These are phyloP conservation scores for Elsinoe batatas DNA, from an alignment of 2,329 filamentous ascomycete species.

Conservation along the genomic window DNA sequence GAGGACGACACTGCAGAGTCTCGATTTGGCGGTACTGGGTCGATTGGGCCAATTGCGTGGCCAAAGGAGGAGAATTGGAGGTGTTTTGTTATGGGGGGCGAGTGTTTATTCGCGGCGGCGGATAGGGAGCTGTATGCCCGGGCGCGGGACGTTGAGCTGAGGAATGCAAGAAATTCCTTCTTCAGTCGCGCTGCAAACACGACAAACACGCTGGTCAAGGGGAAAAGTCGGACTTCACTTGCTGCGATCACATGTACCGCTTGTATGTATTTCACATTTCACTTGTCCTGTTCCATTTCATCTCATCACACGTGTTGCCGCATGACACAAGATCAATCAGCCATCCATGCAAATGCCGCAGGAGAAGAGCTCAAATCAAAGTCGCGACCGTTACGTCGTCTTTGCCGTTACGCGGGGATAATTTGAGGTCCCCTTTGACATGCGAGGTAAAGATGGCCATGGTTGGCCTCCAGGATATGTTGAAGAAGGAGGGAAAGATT, in stretches of 20 bases:
- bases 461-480: background rate
- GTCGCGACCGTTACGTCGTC: slow-evolving; percentile 8
- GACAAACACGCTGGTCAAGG: background rate
- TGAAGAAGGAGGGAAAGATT: slow-evolving; percentile 4
- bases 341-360: background rate
- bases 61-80: slow-evolving; percentile 4
- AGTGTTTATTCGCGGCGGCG: background rate
- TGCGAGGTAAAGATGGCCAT: background rate
- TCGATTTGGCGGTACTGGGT: background rate
- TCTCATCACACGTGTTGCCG: background rate
- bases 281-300: background rate
- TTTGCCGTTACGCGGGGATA: slow-evolving; percentile 10
- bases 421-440: slow-evolving; percentile 9
- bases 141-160: slow-evolving; percentile 8
- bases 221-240: background rate
- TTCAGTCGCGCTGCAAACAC: background rate
- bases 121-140: background rate
- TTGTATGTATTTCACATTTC: background rate
- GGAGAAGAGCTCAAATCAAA: slow-evolving; percentile 4
- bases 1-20: background rate
- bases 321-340: too few relatives aligned
- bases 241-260: background rate
- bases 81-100: slow-evolving; percentile 3
- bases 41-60: background rate
- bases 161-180: background rate